Base-by-base conservation (phyloP, 2,329 filamentous ascomycete species). In the Fusarium tuaranense region DNA sequence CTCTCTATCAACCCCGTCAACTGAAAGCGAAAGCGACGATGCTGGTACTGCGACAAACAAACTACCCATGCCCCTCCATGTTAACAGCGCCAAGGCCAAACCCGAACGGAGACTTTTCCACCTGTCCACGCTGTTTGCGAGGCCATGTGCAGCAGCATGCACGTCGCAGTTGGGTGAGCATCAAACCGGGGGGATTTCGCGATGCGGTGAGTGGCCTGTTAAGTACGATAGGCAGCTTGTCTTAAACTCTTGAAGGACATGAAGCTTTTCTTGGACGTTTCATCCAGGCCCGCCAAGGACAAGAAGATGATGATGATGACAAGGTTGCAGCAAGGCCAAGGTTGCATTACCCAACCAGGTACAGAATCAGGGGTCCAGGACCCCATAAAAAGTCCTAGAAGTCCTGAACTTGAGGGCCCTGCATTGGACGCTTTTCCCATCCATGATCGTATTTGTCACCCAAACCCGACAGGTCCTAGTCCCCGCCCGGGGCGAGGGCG, bases 311-410 rank as follows among this genome's bases (percentile, higher is more conserved):
- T 27, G 25, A 51, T 51, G 46, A 51, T 51, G 46, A 51, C 46
- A 48, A 25, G 46, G 46, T 51, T 51, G 46, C 46, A 51, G 41
- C 12, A 10, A 20, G 39, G 39, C 39, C 39, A n/a, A 51, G 25
- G 46, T 30, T 51, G 12, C 46, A n/a, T 25, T n/a, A 30, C 16
- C 46, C 46, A 51, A 51, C 46, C 46, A 51, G 46, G 46, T 30
- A 51, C 46, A 51, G 46, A 51, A 51, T 51, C 46, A 57, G 32
- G 51, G 51, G 51, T 32, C 51, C 51, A n/a, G 30, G 51, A 12
- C 32, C 57, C 57, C 32, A 20, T 39, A 38, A 60, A 60, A 39
- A 60, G 57, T 60, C 57, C 57, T 60, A 60, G 34, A 60, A 60
- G 57, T 60, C 57, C 32, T 60, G 57, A 39, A 39, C 32, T 60